Evolutionary conservation across 2,329 filamentous ascomycete genomes (phyloP).

Genomic region (Incumbomyces delicatus): DNA sequence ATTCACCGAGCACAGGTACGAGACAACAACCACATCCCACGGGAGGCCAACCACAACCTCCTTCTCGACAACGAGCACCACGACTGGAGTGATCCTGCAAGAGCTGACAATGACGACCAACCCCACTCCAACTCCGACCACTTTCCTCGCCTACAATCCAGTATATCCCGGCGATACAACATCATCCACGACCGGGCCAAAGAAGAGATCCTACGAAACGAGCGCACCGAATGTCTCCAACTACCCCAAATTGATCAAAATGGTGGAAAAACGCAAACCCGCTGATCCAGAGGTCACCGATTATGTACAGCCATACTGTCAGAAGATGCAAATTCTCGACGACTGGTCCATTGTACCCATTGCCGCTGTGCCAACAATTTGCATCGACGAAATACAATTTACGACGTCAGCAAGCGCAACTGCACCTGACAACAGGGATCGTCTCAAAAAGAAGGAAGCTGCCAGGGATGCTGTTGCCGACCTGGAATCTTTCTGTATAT

Average conservation of each 20-base stretch:
- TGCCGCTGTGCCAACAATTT: constrained; percentile 14
- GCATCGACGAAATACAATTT: constrained; percentile 16
- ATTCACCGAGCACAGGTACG: neutral
- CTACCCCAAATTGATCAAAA: constrained; percentile 50
- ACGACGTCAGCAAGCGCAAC: neutral
- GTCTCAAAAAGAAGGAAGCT: neutral
- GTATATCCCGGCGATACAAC: constrained; percentile 13
- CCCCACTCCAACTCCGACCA: constrained; percentile 5
- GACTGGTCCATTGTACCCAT: constrained; percentile 37
- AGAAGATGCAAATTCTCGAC: constrained; percentile 52
- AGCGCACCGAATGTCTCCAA: constrained; percentile 14
- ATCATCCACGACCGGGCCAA: constrained; percentile 15
- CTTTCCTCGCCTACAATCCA: constrained; percentile 13
- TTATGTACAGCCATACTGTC: constrained; percentile 44
- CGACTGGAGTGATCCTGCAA: neutral
- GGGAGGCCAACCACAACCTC: constrained; percentile 11
- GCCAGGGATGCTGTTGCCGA: constrained; percentile 1
- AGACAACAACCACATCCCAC: constrained; percentile 7
- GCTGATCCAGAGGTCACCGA: constrained; percentile 24
- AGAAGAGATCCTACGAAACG: constrained; percentile 11
- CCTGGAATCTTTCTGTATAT: constrained; percentile 19
- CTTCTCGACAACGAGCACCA: neutral
- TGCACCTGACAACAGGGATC: neutral
- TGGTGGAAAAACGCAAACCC: constrained; percentile 52
- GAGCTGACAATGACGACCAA: neutral